Percentiles rank a stretch among this genome's conserved stretches.
Evolutionary conservation across 1,139 yeast genomes (phyloP).

Genomic region (Chernovozyma aurita): DNA sequence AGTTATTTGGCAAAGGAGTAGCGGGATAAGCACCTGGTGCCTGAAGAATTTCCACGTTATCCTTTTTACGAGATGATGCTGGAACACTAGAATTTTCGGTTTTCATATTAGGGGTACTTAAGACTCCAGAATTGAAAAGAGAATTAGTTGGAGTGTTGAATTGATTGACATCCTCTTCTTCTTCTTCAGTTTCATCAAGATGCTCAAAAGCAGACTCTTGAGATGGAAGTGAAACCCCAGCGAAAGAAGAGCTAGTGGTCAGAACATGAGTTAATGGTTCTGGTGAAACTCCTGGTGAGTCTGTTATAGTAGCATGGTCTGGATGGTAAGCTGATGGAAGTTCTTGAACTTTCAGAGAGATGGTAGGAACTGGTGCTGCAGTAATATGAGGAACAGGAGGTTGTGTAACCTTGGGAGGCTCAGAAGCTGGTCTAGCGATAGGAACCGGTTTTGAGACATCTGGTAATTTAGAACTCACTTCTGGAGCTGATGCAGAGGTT

Average conservation of each 20-base stretch:
- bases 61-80: neutral
- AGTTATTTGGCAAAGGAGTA: conserved; percentile 9
- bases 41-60: conserved; percentile 10
- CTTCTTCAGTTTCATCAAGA: conserved; percentile 10
- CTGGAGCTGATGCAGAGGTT: conserved; percentile 1
- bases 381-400: neutral
- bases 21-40: conserved; percentile 24
- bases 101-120: conserved; percentile 9
- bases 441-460: conserved; percentile 1
- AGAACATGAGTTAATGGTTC: conserved; percentile 22
- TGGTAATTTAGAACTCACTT: conserved; percentile 2
- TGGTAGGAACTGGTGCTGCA: neutral
- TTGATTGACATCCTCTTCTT: conserved; percentile 13
- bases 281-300: too few species aligned
- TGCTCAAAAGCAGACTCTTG: conserved; percentile 15
- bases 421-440: conserved; percentile 2
- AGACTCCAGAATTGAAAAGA: conserved; percentile 14
- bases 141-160: conserved; percentile 24
- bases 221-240: conserved; percentile 34
- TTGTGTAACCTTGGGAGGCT: too few species aligned
- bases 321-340: neutral
- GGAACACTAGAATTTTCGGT: conserved; percentile 7
- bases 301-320: neutral
- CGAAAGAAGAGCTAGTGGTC: conserved; percentile 37
- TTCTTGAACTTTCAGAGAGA: neutral